Conservation (phyloP, 495 filamentous ascomycete genomes). For the Penicillium subrubescens region DNA sequence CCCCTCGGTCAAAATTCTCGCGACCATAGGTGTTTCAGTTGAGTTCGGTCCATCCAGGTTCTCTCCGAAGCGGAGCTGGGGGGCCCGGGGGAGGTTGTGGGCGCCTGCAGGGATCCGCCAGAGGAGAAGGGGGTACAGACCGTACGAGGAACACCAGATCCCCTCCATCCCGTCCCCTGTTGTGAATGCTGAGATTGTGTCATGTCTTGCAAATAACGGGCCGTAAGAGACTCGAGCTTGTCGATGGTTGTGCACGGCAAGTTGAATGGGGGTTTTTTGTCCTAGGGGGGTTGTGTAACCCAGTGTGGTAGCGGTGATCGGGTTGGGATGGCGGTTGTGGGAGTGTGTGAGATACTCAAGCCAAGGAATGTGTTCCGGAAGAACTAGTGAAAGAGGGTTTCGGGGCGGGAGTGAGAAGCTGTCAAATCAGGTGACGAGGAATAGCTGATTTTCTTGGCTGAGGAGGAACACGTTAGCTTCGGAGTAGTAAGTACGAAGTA, state of each 20-base stretch:
- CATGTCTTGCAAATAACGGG: not conserved
- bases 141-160: slow-evolving; percentile 8
- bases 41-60: not conserved
- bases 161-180: not conserved
- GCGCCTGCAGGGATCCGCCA: slow-evolving; percentile 14
- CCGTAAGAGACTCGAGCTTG: not conserved
- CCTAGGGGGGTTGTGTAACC: slow-evolving; percentile 21
- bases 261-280: slow-evolving; percentile 1
- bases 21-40: not conserved
- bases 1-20: not conserved
- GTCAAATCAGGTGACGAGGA: slow-evolving; percentile 1
- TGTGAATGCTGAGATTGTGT: not conserved
- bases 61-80: not conserved
- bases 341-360: not conserved
- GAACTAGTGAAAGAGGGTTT: not conserved
- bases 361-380: not conserved
- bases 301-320: not conserved
- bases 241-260: slow-evolving; percentile 17
- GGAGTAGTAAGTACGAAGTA: not conserved
- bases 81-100: too few relatives aligned
- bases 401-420: not conserved
- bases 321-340: not conserved
- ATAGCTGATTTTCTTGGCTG: not conserved
- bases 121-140: not conserved
- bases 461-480: too few relatives aligned